These are phyloP conservation scores for Populus nigra DNA, from an alignment of 345 rosid genomes.

Conservation along the genomic window DNA sequence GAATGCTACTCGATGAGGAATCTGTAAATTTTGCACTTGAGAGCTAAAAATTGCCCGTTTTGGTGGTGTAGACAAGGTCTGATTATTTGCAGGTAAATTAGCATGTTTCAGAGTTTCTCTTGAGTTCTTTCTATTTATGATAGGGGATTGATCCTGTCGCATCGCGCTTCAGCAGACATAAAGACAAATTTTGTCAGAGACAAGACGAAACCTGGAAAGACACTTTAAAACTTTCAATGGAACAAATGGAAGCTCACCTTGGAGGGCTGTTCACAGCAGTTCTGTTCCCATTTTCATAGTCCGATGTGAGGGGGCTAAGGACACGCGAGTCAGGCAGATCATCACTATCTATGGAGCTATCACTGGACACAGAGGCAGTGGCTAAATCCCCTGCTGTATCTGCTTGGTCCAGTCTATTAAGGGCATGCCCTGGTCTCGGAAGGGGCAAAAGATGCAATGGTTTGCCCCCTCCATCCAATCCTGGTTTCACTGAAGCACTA, in stretches of 20 bases:
- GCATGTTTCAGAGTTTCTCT: conserved; percentile 64
- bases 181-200: conserved; percentile 13
- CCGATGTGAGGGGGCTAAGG: conserved; percentile 28
- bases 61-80: conserved; percentile 58
- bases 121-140: conserved; percentile 39
- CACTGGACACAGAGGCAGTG: conserved; percentile 29
- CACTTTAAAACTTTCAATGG: background rate
- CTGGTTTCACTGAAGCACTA: conserved; percentile 12
- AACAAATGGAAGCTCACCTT: conserved; percentile 14
- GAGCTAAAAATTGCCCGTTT: conserved; percentile 51
- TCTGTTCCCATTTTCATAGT: conserved; percentile 26
- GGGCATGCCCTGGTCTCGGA: conserved; percentile 19
- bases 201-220: conserved; percentile 9
- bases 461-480: conserved; percentile 10
- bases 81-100: conserved; percentile 43
- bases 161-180: conserved; percentile 34
- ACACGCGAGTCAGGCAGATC: conserved; percentile 19
- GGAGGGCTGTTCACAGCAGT: conserved; percentile 31
- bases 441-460: conserved; percentile 22
- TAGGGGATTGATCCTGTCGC: conserved; percentile 52
- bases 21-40: conserved; percentile 66
- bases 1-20: conserved; percentile 60
- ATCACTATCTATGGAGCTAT: conserved; percentile 28
- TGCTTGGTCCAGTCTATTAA: conserved; percentile 17
- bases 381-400: conserved; percentile 22